Evolutionary conservation across 1,284 basidiomycete genomes (phyloP).

Genomic region (Marasmius fiardii): DNA sequence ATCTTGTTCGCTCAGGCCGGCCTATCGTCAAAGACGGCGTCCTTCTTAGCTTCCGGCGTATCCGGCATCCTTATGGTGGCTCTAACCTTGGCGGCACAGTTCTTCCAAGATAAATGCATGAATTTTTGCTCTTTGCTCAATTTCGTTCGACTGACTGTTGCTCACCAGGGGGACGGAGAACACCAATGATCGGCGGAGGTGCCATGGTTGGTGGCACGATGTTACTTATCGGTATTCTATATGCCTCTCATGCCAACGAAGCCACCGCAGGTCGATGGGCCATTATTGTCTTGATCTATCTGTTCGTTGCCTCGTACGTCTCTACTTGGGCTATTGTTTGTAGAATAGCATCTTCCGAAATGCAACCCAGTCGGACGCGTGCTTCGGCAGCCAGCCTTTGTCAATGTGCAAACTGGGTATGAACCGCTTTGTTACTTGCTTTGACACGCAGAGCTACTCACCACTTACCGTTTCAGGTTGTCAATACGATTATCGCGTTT

Average conservation of each 20-base stretch:
- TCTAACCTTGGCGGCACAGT: constrained; percentile 24
- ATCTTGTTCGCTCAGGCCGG: constrained; percentile 49
- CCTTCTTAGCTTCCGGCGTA: constrained; percentile 50
- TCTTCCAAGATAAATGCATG: constrained; percentile 7
- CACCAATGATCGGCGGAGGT: constrained; percentile 5
- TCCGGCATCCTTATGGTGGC: constrained; percentile 46
- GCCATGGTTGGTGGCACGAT: neutral
- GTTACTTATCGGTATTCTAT: constrained; percentile 3
- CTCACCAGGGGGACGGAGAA: neutral
- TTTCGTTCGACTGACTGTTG: neutral
- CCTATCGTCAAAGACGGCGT: constrained; percentile 38
- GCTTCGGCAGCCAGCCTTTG: constrained; percentile 2
- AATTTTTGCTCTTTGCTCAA: neutral
- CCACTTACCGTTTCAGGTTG: neutral
- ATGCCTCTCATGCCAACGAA: constrained; percentile 3
- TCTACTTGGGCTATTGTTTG: constrained; percentile 5
- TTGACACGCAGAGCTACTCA: neutral
- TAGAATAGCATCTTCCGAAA: constrained; percentile 1
- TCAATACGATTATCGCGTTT: constrained; percentile 3
- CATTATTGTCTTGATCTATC: constrained; percentile 7
- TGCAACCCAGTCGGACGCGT: constrained; percentile 2
- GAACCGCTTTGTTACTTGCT: neutral
- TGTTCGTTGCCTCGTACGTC: constrained; percentile 2
- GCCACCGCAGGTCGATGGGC: neutral
- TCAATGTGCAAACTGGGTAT: constrained; percentile 6